Evolutionary conservation across 2,329 filamentous ascomycete genomes (phyloP).

Genomic region (Cordyceps javanica): DNA sequence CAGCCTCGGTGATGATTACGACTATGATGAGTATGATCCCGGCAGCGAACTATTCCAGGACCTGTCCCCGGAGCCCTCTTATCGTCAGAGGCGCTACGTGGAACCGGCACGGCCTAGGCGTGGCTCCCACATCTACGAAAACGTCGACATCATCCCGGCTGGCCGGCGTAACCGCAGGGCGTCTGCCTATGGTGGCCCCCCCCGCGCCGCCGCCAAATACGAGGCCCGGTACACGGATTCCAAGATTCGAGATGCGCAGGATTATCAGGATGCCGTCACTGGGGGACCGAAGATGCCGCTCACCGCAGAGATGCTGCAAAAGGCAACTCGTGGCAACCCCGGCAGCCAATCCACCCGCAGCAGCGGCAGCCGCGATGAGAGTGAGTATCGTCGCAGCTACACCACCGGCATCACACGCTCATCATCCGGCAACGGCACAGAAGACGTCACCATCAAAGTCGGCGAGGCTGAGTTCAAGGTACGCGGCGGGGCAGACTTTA

Average conservation of each 20-base stretch:
- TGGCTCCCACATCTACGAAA: conserved; percentile 31
- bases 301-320: conserved; percentile 51
- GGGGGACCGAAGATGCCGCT: conserved; percentile 42
- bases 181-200: conserved; percentile 35
- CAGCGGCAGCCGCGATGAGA: conserved; percentile 56
- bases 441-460: conserved; percentile 57
- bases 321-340: conserved; percentile 39
- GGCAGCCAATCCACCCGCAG: conserved; percentile 53
- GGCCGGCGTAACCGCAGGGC: conserved; percentile 29
- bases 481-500: conserved; percentile 56
- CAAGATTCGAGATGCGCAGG: conserved; percentile 31
- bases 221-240: conserved; percentile 30
- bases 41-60: conserved; percentile 34
- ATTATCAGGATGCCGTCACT: conserved; percentile 35
- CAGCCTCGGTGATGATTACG: conserved; percentile 27
- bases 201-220: conserved; percentile 27
- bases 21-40: conserved; percentile 33
- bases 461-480: conserved; percentile 48
- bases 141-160: conserved; percentile 36
- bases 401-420: conserved; percentile 56
- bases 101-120: conserved; percentile 29
- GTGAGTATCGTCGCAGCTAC: conserved; percentile 55
- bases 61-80: conserved; percentile 27
- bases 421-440: conserved; percentile 39
- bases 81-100: conserved; percentile 27